Percentiles rank a stretch among this genome's conserved stretches.
phyloP scores from a whole-genome alignment of 805 yeast species.

The Jamesozyma jinghongensis region DNA sequence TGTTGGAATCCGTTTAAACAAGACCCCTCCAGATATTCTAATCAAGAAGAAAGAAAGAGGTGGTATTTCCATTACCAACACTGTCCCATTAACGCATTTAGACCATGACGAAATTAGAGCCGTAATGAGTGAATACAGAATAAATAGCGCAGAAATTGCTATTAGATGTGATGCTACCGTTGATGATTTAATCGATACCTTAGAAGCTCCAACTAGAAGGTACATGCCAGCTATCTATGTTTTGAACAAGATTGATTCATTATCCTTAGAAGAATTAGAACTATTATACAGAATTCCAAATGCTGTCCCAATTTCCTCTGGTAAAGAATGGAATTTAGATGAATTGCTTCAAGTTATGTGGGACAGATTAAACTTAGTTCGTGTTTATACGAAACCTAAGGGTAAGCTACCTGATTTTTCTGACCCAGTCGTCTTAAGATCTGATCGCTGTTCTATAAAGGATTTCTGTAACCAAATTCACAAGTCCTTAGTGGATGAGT shows the following conservation, averaged over 20 bases:
- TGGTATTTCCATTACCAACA: conserved; percentile 86
- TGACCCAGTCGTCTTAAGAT: conserved; percentile 89
- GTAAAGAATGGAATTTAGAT: conserved; percentile 94
- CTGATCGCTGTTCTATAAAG: conserved; percentile 75
- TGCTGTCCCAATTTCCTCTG: conserved; percentile 95
- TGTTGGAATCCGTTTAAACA: conserved; percentile 90
- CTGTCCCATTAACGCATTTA: conserved; percentile 84
- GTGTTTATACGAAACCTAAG: conserved; percentile 96
- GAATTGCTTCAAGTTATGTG: conserved; percentile 93
- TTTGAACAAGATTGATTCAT: conserved; percentile 90
- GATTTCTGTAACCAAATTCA: conserved; percentile 97
- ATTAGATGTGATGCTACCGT: conserved; percentile 97
- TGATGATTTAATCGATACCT: conserved; percentile 89
- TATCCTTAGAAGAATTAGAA: conserved; percentile 88
- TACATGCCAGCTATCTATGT: conserved; percentile 95
- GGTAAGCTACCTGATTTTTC: conserved; percentile 87
- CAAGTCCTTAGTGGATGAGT: conserved; percentile 86
- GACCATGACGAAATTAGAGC: conserved; percentile 92
- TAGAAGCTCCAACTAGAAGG: conserved; percentile 83
- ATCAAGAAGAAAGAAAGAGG: conserved; percentile 93
- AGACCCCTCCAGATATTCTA: conserved; percentile 84
- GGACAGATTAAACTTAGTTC: conserved; percentile 80
- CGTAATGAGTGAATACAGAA: conserved; percentile 90
- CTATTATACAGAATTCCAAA: conserved; percentile 85
- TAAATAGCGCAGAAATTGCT: conserved; percentile 92